phyloP scores from a whole-genome alignment of 2,329 filamentous ascomycete species.

The Pseudonectria foliicola region DNA sequence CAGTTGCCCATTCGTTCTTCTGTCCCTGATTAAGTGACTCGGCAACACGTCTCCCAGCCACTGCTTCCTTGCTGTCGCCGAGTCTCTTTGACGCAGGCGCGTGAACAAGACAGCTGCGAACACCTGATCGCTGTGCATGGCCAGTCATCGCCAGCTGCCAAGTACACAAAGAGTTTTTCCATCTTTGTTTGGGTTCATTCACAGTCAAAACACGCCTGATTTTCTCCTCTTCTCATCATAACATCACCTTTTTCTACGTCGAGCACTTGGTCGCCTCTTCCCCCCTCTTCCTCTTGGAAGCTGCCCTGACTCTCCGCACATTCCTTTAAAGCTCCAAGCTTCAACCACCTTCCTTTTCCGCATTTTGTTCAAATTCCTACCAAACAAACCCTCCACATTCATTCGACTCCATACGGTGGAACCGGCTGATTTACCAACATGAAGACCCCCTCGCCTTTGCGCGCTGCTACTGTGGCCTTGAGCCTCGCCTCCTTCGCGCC shows the following conservation, averaged over 20 bases:
- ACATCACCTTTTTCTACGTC: slow-evolving; percentile 1
- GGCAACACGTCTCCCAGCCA: background rate
- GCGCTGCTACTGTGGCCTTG: slow-evolving; percentile 16
- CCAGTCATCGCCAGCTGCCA: slow-evolving; percentile 18
- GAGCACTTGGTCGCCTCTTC: too few relatives aligned
- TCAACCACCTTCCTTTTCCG: too few relatives aligned
- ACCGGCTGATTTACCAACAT: slow-evolving; percentile 9
- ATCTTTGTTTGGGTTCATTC: slow-evolving; percentile 10
- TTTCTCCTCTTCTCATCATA: slow-evolving; percentile 6
- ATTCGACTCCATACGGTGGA: slow-evolving; percentile 1
- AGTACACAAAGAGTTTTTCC: slow-evolving; percentile 4
- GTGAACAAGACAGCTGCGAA: too few relatives aligned
- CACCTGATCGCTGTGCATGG: slow-evolving; percentile 1
- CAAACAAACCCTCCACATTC: slow-evolving; percentile 1
- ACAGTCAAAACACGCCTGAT: slow-evolving; percentile 8
- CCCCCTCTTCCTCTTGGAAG: too few relatives aligned
- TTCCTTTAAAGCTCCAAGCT: too few relatives aligned
- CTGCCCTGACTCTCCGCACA: too few relatives aligned
- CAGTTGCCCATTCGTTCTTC: too few relatives aligned
- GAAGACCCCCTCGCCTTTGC: slow-evolving; percentile 12
- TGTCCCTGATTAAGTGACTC: background rate
- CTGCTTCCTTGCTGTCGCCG: too few relatives aligned
- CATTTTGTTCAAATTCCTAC: slow-evolving; percentile 1
- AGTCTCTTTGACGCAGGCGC: too few relatives aligned
- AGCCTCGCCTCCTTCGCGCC: slow-evolving; percentile 26